phyloP scores from a whole-genome alignment of 139 green algal genomes.

The Marvania coccoides region DNA sequence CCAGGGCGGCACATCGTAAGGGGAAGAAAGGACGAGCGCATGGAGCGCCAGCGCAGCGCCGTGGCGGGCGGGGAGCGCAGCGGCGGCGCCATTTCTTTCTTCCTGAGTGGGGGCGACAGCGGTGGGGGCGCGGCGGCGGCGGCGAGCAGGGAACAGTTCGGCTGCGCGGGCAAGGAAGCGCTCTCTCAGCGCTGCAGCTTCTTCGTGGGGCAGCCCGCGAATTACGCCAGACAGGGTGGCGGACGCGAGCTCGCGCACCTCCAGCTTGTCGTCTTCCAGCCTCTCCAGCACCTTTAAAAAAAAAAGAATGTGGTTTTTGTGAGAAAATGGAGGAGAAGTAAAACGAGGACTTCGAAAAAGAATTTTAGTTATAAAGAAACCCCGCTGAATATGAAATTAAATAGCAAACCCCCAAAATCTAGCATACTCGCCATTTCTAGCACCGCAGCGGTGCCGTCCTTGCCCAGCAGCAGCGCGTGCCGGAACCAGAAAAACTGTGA shows the following conservation, averaged over 20 bases:
- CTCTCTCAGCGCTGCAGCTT: constrained; percentile 26
- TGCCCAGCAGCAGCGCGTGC: constrained; percentile 56
- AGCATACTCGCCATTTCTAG: no score
- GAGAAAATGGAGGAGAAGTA: no score
- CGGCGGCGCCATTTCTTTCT: no score
- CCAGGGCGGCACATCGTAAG: constrained; percentile 82
- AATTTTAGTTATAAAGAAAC: neutral
- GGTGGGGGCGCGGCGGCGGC: neutral
- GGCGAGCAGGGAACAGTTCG: constrained; percentile 30
- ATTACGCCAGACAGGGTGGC: constrained; percentile 53
- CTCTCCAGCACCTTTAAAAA: constrained; percentile 37
- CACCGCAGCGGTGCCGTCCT: neutral
- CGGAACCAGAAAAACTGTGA: constrained; percentile 77
- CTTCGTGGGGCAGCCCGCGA: constrained; percentile 12
- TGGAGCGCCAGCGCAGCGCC: constrained; percentile 59
- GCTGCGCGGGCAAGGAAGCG: constrained; percentile 31
- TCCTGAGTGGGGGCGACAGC: neutral
- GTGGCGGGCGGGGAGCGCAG: constrained; percentile 17
- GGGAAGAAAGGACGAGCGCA: constrained; percentile 68
- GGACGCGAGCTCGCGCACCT: constrained; percentile 60
- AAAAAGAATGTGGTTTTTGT: no score
- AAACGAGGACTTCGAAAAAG: no score
- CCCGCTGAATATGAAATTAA: no score
- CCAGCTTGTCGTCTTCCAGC: constrained; percentile 66
- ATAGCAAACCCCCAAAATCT: no score